phyloP scores from a whole-genome alignment of 139 green algal genomes.

The Deuterostichococcus epilithicus region DNA sequence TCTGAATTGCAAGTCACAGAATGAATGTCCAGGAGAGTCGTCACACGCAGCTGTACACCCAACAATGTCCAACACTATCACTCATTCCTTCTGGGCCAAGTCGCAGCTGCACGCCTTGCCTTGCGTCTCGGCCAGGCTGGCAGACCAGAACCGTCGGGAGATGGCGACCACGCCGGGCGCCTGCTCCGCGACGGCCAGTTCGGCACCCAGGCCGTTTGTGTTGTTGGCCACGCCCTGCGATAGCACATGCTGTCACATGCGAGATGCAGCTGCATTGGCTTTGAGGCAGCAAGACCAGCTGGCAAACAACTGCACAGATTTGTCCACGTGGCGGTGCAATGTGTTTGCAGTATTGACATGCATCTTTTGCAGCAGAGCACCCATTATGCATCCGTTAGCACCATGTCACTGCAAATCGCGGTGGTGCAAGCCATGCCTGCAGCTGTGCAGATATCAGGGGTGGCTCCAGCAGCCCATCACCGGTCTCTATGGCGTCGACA shows the following conservation, averaged over 20 bases:
- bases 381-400: too few species aligned
- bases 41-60: slow-evolving; percentile 1
- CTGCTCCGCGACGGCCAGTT: slow-evolving; percentile 11
- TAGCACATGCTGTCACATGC: background rate
- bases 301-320: too few species aligned
- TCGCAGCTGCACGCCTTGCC: too few species aligned
- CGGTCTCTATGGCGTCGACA: background rate
- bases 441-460: too few species aligned
- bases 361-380: too few species aligned
- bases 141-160: slow-evolving; percentile 1
- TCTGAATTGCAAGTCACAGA: background rate
- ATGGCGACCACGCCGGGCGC: slow-evolving; percentile 20
- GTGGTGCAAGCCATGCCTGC: too few species aligned
- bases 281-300: too few species aligned
- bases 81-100: background rate
- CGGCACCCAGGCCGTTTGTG: slow-evolving; percentile 16
- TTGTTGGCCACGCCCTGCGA: slow-evolving; percentile 29
- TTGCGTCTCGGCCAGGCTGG: background rate
- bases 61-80: background rate
- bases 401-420: too few species aligned
- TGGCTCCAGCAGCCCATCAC: background rate
- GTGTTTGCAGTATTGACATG: too few species aligned
- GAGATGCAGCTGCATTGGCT: too few species aligned
- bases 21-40: background rate
- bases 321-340: too few species aligned